These are phyloP conservation scores for Trichoderma atroviride DNA, from an alignment of 2,329 filamentous ascomycete species.

Conservation along the genomic window DNA sequence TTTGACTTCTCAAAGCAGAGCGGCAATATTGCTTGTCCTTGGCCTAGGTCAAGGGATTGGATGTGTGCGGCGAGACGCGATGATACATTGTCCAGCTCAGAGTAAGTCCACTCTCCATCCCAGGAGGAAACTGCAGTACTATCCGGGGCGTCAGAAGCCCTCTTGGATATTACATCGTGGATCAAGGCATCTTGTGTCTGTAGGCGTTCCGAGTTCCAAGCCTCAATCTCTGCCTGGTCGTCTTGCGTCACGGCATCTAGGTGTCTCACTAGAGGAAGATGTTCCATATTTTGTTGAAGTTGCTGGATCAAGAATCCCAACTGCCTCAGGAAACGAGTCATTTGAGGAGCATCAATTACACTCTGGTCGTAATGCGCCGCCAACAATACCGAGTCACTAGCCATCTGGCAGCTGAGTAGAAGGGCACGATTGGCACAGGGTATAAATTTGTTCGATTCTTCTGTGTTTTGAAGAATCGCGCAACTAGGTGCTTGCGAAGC, in stretches of 20 bases:
- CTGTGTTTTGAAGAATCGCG: not conserved
- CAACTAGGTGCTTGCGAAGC: not conserved
- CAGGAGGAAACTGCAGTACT: constrained; percentile 32
- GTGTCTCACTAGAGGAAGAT: not conserved
- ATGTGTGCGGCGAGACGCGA: not conserved
- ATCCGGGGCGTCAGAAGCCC: not conserved
- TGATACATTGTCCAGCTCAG: constrained; percentile 35
- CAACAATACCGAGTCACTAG: not conserved
- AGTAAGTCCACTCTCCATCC: constrained; percentile 46
- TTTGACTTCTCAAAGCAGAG: constrained; percentile 25
- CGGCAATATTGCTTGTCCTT: not conserved
- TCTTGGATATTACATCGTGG: not conserved
- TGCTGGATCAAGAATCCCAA: not conserved
- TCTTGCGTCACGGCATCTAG: not conserved
- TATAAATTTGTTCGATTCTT: not conserved
- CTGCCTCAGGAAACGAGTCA: not conserved
- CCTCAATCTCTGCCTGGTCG: not conserved
- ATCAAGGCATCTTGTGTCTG: not conserved
- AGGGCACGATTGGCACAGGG: not conserved
- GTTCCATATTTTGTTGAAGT: not conserved
- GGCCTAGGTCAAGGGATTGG: not conserved
- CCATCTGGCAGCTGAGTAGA: not conserved
- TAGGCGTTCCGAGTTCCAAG: not conserved
- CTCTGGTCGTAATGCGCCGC: not conserved
- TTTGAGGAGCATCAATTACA: not conserved